Conservation (phyloP, 169 alveolate species). For the Eimeria falciformis region DNA sequence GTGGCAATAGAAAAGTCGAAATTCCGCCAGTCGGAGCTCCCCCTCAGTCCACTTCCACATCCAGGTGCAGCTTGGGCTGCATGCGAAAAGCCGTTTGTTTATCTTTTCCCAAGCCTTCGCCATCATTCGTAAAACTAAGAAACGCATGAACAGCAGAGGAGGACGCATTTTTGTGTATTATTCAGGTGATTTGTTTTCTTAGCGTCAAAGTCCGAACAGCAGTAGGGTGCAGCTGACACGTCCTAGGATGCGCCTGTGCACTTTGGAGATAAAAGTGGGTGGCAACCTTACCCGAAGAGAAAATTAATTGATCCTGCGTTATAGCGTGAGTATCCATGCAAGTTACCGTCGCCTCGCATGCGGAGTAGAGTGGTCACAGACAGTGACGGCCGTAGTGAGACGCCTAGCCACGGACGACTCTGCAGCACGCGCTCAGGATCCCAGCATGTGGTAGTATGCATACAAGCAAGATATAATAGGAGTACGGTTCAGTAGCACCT, state of each 20-base stretch:
- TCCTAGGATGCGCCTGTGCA: too few species aligned
- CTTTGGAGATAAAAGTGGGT: too few species aligned
- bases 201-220: too few species aligned
- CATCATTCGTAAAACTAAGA: slow-evolving; percentile 56
- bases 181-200: too few species aligned
- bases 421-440: too few species aligned
- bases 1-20: too few species aligned
- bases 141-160: not conserved
- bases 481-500: too few species aligned
- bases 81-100: slow-evolving; percentile 34
- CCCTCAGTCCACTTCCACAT: slow-evolving; percentile 56
- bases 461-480: too few species aligned
- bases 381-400: slow-evolving; percentile 57
- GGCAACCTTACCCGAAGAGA: slow-evolving; percentile 60
- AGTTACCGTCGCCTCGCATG: slow-evolving; percentile 61
- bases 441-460: too few species aligned
- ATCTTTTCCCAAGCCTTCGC: slow-evolving; percentile 45
- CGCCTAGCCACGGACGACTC: slow-evolving; percentile 64
- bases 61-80: slow-evolving; percentile 71
- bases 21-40: too few species aligned
- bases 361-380: slow-evolving; percentile 65
- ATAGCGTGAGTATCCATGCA: slow-evolving; percentile 70
- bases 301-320: slow-evolving; percentile 53
- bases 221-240: too few species aligned
- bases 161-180: too few species aligned